These are phyloP conservation scores for Bromus sterilis DNA, from an alignment of 176 grass and related monocot genomes.

Conservation along the genomic window DNA sequence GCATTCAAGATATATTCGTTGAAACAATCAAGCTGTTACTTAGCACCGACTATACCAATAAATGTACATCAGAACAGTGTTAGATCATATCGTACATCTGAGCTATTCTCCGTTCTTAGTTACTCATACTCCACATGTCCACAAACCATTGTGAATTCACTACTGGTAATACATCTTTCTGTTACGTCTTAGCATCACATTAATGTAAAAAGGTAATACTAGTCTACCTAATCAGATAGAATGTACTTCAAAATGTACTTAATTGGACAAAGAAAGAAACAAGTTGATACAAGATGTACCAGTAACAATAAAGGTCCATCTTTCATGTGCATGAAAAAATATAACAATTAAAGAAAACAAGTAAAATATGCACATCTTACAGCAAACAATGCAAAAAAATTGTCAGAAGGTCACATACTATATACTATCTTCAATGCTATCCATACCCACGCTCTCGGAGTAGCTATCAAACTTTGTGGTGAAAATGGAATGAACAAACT, in stretches of 20 bases:
- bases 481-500: not conserved
- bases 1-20: not conserved
- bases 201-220: not conserved
- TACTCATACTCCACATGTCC: not conserved
- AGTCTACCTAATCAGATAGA: not conserved
- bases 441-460: not conserved
- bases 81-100: not conserved
- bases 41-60: not conserved
- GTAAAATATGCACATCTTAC: not conserved
- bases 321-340: not conserved
- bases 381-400: not conserved
- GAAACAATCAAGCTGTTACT: not conserved
- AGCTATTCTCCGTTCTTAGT: not conserved
- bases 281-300: slow-evolving; percentile 15
- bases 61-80: not conserved
- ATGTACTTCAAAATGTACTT: not conserved
- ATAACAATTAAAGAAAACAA: not conserved
- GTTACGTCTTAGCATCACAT: not conserved
- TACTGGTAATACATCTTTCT: not conserved
- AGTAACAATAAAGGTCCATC: not conserved
- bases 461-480: not conserved
- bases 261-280: not conserved
- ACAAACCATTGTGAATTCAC: not conserved
- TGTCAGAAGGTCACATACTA: not conserved
- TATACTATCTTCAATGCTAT: not conserved